Percentiles rank a stretch among this genome's conserved stretches.
These are phyloP conservation scores for Entoloma clypeatum DNA, from an alignment of 1,284 basidiomycete species.

Conservation along the genomic window DNA sequence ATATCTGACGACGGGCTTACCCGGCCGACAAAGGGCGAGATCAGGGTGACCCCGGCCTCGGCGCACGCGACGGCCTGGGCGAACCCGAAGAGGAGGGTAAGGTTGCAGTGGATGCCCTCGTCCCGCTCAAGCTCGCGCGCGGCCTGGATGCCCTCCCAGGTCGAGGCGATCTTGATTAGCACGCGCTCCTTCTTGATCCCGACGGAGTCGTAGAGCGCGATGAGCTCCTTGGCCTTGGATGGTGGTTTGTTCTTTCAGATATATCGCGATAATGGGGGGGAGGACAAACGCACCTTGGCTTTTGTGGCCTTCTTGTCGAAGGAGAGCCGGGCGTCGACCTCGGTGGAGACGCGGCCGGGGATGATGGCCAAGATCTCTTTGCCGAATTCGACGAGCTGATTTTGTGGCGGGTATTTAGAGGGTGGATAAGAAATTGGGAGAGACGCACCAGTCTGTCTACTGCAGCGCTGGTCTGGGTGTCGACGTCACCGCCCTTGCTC, in stretches of 20 bases:
- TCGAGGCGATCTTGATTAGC: constrained; percentile 98
- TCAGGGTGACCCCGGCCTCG: constrained; percentile 96
- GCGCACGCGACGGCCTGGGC: constrained; percentile 98
- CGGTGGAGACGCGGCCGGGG: constrained; percentile 97
- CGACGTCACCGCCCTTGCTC: constrained; percentile 70
- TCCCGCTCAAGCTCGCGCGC: constrained; percentile 93
- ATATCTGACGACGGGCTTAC: constrained; percentile 43
- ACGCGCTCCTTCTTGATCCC: constrained; percentile 93
- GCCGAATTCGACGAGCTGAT: constrained; percentile 93
- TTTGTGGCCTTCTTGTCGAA: constrained; percentile 94
- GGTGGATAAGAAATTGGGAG: constrained; percentile 1
- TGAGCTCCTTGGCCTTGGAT: constrained; percentile 87
- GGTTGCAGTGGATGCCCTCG: constrained; percentile 96
- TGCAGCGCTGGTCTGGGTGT: constrained; percentile 73
- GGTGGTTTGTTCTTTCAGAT: too few species aligned
- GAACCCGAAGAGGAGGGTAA: constrained; percentile 98
- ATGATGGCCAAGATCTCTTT: constrained; percentile 94
- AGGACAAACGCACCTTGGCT: constrained; percentile 63
- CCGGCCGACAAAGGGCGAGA: constrained; percentile 98
- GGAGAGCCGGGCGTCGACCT: constrained; percentile 96
- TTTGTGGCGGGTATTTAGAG: constrained; percentile 8
- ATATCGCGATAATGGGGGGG: too few species aligned
- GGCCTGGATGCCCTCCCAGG: constrained; percentile 99
- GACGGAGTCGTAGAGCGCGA: constrained; percentile 88
- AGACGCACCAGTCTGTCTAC: constrained; percentile 80